phyloP scores from a whole-genome alignment of 78 protist species.

The Monosiga brevicollis region DNA sequence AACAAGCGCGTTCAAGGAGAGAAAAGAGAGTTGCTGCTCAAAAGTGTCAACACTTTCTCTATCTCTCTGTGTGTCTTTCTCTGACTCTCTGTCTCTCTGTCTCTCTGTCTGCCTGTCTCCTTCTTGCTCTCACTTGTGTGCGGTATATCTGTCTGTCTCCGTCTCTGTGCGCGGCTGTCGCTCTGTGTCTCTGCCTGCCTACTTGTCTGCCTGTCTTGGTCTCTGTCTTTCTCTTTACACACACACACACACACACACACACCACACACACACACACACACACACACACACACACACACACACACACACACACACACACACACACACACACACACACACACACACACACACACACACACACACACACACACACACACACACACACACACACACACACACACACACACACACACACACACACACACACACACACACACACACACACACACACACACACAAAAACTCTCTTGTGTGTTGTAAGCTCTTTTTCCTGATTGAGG shows the following conservation, averaged over 20 bases:
- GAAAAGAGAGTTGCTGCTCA: too few species aligned
- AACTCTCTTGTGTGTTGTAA: too few species aligned
- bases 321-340: neutral
- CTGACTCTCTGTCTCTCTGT: neutral
- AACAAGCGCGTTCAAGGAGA: too few species aligned
- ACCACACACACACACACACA: neutral
- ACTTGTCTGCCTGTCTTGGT: too few species aligned
- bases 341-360: neutral
- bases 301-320: neutral
- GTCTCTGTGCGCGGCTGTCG: neutral
- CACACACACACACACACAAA: neutral
- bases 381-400: neutral
- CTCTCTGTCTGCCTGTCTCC: neutral
- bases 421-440: neutral
- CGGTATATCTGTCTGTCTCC: neutral
- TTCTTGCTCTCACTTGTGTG: neutral
- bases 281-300: neutral
- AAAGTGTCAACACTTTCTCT: too few species aligned
- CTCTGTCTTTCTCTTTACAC: too few species aligned
- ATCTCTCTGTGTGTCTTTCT: too few species aligned
- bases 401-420: neutral
- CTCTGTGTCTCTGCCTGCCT: neutral
- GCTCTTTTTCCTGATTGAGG: too few species aligned
- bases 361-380: neutral
- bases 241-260: neutral